These are phyloP conservation scores for Arthroderma sp. DNA, from an alignment of 2,329 filamentous ascomycete genomes.

Conservation along the genomic window DNA sequence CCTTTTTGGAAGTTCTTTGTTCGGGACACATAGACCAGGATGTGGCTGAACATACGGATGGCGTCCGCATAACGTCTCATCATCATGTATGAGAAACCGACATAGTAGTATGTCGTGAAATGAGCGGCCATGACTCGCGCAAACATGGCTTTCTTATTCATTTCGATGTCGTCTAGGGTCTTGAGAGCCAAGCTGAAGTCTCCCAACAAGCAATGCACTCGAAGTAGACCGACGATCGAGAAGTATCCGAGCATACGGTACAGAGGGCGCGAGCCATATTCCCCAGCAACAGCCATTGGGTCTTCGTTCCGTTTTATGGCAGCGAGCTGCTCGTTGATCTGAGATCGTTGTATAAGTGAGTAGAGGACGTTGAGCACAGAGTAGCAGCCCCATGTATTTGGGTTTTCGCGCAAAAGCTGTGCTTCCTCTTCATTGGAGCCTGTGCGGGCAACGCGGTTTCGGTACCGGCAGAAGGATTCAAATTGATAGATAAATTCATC, in stretches of 20 bases:
- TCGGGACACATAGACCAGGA: slow-evolving; percentile 93
- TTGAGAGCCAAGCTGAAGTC: slow-evolving; percentile 98
- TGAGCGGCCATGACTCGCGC: slow-evolving; percentile 98
- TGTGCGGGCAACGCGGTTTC: slow-evolving; percentile 72
- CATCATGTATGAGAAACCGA: slow-evolving; percentile 99
- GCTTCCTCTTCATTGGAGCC: slow-evolving; percentile 85
- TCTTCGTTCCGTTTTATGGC: slow-evolving; percentile 94
- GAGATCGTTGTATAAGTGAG: slow-evolving; percentile 94
- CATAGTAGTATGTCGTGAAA: slow-evolving; percentile 99
- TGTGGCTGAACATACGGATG: slow-evolving; percentile 99
- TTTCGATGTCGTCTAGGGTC: slow-evolving; percentile 97
- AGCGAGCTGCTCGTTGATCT: slow-evolving; percentile 93
- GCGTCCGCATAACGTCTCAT: slow-evolving; percentile 98
- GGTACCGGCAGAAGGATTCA: slow-evolving; percentile 97
- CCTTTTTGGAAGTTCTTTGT: slow-evolving; percentile 99
- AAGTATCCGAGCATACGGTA: slow-evolving; percentile 99
- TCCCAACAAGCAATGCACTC: slow-evolving; percentile 89
- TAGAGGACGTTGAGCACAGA: slow-evolving; percentile 98
- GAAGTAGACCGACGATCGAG: slow-evolving; percentile 92
- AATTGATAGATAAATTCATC: slow-evolving; percentile 99
- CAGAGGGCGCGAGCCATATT: slow-evolving; percentile 85
- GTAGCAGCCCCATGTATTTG: slow-evolving; percentile 99
- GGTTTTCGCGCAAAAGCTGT: slow-evolving; percentile 82
- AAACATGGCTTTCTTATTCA: slow-evolving; percentile 99
- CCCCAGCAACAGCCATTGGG: slow-evolving; percentile 71